Base-by-base conservation (phyloP, 306 rosid species). In the Hylodesmum podocarpum region DNA sequence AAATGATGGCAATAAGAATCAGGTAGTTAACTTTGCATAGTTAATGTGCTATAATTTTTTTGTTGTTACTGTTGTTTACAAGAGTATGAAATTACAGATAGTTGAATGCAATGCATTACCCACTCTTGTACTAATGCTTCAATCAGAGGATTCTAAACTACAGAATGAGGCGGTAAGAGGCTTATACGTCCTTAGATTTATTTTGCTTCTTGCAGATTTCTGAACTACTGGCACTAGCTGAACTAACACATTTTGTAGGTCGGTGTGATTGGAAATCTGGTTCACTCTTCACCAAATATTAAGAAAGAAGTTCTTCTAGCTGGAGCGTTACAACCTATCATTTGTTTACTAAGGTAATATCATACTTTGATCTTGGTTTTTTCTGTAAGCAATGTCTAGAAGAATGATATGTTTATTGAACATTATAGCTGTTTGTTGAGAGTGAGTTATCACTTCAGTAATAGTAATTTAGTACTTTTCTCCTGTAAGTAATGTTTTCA, bases 271-370 rank as follows among this genome's bases (percentile, higher is more conserved):
- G 96, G 96, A 59, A 90, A 92, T 86, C 84, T 92, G 49, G 97
- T 90, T 15, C 93, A 92, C 81, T 92, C 96, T 47, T 88, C 96
- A 4, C 93, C 90, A 22, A 64, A 69, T 71, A 84, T 92, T 31
- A 92, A 92, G 84, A 81, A 61, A 80, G 79, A 87, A 0, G 93
- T 90, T 80, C 87, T 90, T 77, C 74, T 24, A 6, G 93, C 86
- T 9, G 96, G 93, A 65, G 97, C 89, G 44, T 85, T 92, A 27
- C 97, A 92, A 73, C 97, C 96, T 70, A 81, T 90, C 43, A 92
- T 92, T 71, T 74, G 72, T 36, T 74, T 82, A 40, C 88, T 92
- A 25, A 64, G 96, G 96, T 92, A 66, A 50, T 46, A 53, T 39
- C 73, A 40, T 65, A 54, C 55, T 64, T 50, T 3, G n/a, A 5